Percentiles rank a stretch among this genome's conserved stretches.
Conservation (phyloP, 1,284 basidiomycete genomes). For the Tilletia caries region DNA sequence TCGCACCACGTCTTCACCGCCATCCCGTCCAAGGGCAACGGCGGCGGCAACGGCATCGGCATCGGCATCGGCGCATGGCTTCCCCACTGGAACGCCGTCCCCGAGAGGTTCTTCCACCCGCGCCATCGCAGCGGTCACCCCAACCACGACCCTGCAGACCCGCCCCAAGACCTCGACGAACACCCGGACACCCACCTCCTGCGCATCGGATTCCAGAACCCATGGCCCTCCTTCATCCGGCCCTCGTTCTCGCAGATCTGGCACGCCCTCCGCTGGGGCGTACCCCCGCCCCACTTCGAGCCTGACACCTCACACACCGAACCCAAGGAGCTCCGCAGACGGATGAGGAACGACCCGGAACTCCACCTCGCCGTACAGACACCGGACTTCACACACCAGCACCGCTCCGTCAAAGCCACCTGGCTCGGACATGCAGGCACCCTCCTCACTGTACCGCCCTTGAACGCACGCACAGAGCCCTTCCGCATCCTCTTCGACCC, state of each 20-base stretch:
- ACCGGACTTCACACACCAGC: slow-evolving; percentile 16
- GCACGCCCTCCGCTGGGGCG: slow-evolving; percentile 42
- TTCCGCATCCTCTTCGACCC: slow-evolving; percentile 46
- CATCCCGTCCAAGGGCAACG: background rate
- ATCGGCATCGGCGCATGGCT: slow-evolving; percentile 5
- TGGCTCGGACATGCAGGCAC: slow-evolving; percentile 51
- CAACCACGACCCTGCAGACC: background rate
- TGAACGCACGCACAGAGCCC: slow-evolving; percentile 13
- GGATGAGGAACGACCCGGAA: slow-evolving; percentile 10
- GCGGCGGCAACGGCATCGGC: background rate
- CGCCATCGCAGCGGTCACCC: background rate
- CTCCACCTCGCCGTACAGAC: slow-evolving; percentile 20
- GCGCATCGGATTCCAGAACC: slow-evolving; percentile 42
- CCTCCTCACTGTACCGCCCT: slow-evolving; percentile 36
- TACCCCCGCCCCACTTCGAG: slow-evolving; percentile 22
- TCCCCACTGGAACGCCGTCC: slow-evolving; percentile 15
- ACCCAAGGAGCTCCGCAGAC: background rate
- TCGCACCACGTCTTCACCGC: slow-evolving; percentile 20
- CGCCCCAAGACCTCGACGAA: background rate
- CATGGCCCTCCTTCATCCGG: slow-evolving; percentile 45
- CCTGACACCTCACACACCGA: background rate
- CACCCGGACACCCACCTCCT: slow-evolving; percentile 3
- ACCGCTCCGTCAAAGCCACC: slow-evolving; percentile 27
- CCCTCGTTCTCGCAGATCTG: slow-evolving; percentile 35
- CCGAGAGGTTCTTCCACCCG: slow-evolving; percentile 11